Percentiles rank a stretch among this genome's conserved stretches.
Evolutionary conservation across 768 basidiomycete genomes (phyloP).

Genomic region (Leucocoprinus leucothites): DNA sequence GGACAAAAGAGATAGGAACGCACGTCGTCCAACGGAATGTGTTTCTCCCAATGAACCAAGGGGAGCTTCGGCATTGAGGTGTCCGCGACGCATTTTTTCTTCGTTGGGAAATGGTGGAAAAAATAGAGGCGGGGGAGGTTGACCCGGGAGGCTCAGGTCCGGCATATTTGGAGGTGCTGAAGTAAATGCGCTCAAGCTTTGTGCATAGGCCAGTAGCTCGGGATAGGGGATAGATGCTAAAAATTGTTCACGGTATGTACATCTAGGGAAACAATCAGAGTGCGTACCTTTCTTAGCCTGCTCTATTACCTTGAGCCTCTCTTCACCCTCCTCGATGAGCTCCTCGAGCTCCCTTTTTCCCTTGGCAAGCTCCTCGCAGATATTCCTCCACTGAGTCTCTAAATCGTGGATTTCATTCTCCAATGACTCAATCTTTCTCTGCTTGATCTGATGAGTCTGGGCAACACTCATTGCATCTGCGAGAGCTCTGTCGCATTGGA

Average conservation of each 20-base stretch:
- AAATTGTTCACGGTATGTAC: background rate
- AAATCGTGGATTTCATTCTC: slow-evolving; percentile 69
- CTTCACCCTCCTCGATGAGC: slow-evolving; percentile 73
- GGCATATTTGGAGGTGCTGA: slow-evolving; percentile 89
- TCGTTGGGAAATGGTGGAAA: slow-evolving; percentile 91
- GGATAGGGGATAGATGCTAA: slow-evolving; percentile 79
- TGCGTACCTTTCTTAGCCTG: slow-evolving; percentile 66
- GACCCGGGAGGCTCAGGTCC: slow-evolving; percentile 64
- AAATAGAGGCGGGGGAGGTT: slow-evolving; percentile 75
- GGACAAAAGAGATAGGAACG: slow-evolving; percentile 21
- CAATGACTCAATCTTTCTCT: slow-evolving; percentile 68
- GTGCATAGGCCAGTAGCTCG: slow-evolving; percentile 80
- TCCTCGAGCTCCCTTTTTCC: slow-evolving; percentile 69
- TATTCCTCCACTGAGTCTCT: slow-evolving; percentile 64
- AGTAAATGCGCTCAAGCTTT: slow-evolving; percentile 81
- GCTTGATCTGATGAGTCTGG: slow-evolving; percentile 71
- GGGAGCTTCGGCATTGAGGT: slow-evolving; percentile 77
- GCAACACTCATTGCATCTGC: slow-evolving; percentile 63
- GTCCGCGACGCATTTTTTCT: slow-evolving; percentile 85
- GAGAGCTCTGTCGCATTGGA: slow-evolving; percentile 61
- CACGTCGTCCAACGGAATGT: slow-evolving; percentile 76
- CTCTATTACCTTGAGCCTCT: slow-evolving; percentile 64
- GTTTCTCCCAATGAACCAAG: slow-evolving; percentile 78
- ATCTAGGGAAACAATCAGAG: background rate
- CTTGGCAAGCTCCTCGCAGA: slow-evolving; percentile 61